Base-by-base conservation (phyloP, 495 filamentous ascomycete species). In the Hypoxylon rickii region DNA sequence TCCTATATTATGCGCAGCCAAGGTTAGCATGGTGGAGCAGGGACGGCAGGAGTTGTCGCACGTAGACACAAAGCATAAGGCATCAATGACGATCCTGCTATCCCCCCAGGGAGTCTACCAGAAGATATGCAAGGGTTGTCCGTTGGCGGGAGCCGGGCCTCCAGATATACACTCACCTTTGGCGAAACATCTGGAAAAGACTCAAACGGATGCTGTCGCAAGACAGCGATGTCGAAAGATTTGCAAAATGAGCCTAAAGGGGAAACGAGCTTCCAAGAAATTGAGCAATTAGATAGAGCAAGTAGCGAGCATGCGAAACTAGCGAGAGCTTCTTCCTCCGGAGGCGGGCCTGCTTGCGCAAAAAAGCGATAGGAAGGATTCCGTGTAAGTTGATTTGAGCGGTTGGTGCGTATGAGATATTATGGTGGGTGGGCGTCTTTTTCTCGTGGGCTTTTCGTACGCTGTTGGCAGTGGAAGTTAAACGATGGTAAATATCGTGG, bases 1-100 rank as follows among this genome's bases (percentile, higher is more conserved):
- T 89, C 63, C 90, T 95, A 66, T 34, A 56, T 51, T 46, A 51
- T 54, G 44, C 29, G 47, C 33, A 45, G 20, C 6, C 26, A 33
- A 13, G 13, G 69, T 75, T 38, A 75, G 69, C 50, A 61, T 39
- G 33, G 32, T 20, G 31, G 34, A 26, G 39, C n/a, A 17, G 34
- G 38, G 34, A 20, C 15, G 44, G 38, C 16, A 29, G 31, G 32
- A 40, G 18, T 20, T 44, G 43, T 55, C 47, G 52, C 52, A 46
- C 18, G 51, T 48, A 44, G 39, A 52, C 10, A 47, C 15, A 56
- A n/a, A 17, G 40, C 34, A 56, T 51, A 44, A 49, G 51, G 61
- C 56, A 64, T 53, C 47, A 53, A 57, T 16, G 44, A 47, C 4
- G 36, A 44, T 29, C 42, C 11, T 52, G 41, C 29, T 39, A 52